These are phyloP conservation scores for Dictyostelium brefeldianum DNA, from an alignment of 78 protist species.

Conservation along the genomic window DNA sequence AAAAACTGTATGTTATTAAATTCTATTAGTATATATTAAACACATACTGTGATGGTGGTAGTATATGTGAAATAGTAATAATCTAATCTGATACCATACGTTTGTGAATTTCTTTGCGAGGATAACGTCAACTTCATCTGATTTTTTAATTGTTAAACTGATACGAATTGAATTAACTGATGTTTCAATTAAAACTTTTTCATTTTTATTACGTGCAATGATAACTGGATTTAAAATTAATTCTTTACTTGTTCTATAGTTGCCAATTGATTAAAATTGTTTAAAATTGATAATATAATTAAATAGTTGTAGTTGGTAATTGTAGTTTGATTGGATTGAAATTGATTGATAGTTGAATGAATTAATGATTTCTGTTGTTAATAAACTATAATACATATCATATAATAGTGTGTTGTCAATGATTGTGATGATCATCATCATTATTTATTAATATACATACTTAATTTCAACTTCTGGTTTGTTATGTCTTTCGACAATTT, in stretches of 20 bases:
- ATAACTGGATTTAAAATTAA: slow-evolving; percentile 93
- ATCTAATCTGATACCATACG: too few relatives aligned
- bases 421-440: too few relatives aligned
- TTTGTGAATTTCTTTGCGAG: slow-evolving; percentile 90
- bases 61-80: too few relatives aligned
- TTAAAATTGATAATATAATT: background rate
- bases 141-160: slow-evolving; percentile 92
- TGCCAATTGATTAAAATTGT: background rate
- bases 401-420: too few relatives aligned
- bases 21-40: too few relatives aligned
- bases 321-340: background rate
- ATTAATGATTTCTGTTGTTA: too few relatives aligned
- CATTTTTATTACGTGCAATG: slow-evolving; percentile 93
- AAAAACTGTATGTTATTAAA: slow-evolving; percentile 89
- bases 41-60: too few relatives aligned
- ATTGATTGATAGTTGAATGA: background rate
- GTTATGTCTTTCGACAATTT: slow-evolving; percentile 99
- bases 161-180: slow-evolving; percentile 99
- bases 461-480: slow-evolving; percentile 98
- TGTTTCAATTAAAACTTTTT: slow-evolving; percentile 95
- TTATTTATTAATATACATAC: too few relatives aligned
- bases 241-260: slow-evolving; percentile 85
- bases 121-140: slow-evolving; percentile 96
- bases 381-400: background rate
- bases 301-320: background rate